Evolutionary conservation across 192 early-diverging fungal genomes (phyloP).

Genomic region (Coemansia sp.): DNA sequence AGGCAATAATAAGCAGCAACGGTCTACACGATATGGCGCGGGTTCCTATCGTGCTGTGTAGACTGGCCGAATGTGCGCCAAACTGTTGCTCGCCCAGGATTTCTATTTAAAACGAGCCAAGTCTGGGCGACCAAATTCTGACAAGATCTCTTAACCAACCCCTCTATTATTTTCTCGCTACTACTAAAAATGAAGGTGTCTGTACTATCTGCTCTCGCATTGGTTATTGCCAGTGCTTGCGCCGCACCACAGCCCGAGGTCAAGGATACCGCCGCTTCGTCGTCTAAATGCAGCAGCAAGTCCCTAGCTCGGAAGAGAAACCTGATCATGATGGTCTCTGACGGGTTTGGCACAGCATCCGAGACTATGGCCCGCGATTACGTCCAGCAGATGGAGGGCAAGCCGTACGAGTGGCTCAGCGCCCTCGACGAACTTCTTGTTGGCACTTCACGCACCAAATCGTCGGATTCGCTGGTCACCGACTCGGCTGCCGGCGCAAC

Average conservation of each 20-base stretch:
- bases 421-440: constrained; percentile 57
- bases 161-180: neutral
- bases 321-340: constrained; percentile 65
- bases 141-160: neutral
- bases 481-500: constrained; percentile 69
- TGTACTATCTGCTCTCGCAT: neutral
- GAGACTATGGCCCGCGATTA: constrained; percentile 60
- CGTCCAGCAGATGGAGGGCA: constrained; percentile 20
- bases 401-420: constrained; percentile 25
- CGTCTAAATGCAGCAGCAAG: neutral
- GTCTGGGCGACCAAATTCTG: neutral
- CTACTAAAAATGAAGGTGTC: constrained; percentile 6
- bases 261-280: neutral
- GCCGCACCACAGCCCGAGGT: neutral
- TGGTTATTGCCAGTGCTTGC: constrained; percentile 1
- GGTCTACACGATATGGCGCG: neutral
- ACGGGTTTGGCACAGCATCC: constrained; percentile 65
- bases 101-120: neutral
- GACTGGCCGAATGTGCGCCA: neutral
- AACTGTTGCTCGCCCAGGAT: neutral
- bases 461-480: constrained; percentile 56
- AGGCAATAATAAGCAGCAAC: neutral
- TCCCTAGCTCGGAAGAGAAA: constrained; percentile 26
- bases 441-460: constrained; percentile 58
- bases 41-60: neutral